Conservation (phyloP, 805 yeast species). For the Yamadazyma tumulicola region DNA sequence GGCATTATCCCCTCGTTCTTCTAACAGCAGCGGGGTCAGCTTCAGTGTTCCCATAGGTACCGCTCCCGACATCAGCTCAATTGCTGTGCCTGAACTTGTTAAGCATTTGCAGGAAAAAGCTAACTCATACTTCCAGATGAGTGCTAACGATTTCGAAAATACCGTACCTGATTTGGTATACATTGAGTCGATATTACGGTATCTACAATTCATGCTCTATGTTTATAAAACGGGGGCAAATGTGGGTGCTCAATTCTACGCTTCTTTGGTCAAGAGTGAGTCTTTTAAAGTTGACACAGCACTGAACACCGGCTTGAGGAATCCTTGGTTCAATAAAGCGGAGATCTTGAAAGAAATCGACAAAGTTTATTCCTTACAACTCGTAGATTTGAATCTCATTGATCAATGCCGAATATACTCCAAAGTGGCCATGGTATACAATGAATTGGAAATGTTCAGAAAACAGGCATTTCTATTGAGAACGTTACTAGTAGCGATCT, state of each 20-base stretch:
- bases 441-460: constrained; percentile 56
- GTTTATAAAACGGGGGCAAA: constrained; percentile 46
- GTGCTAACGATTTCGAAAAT: constrained; percentile 62
- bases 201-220: constrained; percentile 55
- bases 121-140: constrained; percentile 31
- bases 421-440: constrained; percentile 62
- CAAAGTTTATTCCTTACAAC: constrained; percentile 32
- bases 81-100: constrained; percentile 32
- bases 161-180: constrained; percentile 79
- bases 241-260: constrained; percentile 40
- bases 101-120: constrained; percentile 25
- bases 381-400: constrained; percentile 34
- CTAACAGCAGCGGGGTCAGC: constrained; percentile 24
- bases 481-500: constrained; percentile 53
- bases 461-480: constrained; percentile 70
- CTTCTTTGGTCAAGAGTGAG: constrained; percentile 44
- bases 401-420: constrained; percentile 64
- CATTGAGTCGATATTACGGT: constrained; percentile 67
- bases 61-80: constrained; percentile 22
- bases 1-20: constrained; percentile 30
- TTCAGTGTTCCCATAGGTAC: constrained; percentile 14
- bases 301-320: constrained; percentile 1
- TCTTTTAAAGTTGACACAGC: constrained; percentile 10
- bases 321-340: constrained; percentile 20
- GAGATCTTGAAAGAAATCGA: constrained; percentile 43